Conservation (phyloP, 768 basidiomycete species). For the Clitopilus passeckerianus region DNA sequence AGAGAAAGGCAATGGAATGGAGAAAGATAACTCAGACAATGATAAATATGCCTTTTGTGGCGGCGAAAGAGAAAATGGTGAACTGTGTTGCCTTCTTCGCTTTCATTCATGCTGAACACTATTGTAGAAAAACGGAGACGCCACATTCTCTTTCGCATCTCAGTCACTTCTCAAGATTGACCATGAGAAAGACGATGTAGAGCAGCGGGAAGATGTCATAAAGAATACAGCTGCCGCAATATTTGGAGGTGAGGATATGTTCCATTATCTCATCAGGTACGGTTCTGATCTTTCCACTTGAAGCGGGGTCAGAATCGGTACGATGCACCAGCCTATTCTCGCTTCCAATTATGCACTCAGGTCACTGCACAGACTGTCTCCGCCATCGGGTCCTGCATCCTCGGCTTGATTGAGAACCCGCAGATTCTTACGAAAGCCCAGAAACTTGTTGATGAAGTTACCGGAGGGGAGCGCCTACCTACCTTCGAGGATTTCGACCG, state of each 20-base stretch:
- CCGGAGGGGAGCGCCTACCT: conserved; percentile 11
- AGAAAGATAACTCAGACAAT: background rate
- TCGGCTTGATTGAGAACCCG: background rate
- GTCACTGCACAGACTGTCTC: background rate
- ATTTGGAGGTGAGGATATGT: background rate
- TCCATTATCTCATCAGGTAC: background rate
- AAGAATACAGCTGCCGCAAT: background rate
- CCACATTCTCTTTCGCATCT: background rate
- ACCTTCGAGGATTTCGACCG: conserved; percentile 13
- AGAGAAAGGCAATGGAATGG: background rate
- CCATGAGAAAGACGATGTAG: background rate
- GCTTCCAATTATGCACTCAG: too few relatives aligned
- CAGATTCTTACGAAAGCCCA: conserved; percentile 8
- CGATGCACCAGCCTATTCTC: background rate
- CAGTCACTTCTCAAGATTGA: background rate
- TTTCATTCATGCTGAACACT: too few relatives aligned
- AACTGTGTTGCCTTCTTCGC: background rate
- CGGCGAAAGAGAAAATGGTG: background rate
- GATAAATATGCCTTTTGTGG: background rate
- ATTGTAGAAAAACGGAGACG: background rate
- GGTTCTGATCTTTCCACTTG: background rate
- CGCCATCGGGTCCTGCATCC: background rate
- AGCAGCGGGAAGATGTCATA: background rate
- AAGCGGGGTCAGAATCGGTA: background rate
- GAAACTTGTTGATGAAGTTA: conserved; percentile 7